Conservation (phyloP, 2,329 filamentous ascomycete genomes). For the Trichothecium roseum region DNA sequence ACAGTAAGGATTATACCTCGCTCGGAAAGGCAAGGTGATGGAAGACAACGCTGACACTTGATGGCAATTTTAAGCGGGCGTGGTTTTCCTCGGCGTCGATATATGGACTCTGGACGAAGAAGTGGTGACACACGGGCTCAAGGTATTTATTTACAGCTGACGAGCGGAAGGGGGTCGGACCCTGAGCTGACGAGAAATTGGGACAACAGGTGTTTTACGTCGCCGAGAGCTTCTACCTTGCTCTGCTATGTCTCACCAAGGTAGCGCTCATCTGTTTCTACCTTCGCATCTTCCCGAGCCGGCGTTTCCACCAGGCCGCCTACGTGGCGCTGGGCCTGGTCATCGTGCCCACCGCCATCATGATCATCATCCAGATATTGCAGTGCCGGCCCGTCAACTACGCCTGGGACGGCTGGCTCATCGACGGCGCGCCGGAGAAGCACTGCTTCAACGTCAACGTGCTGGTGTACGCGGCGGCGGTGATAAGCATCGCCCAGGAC, state of each 20-base stretch:
- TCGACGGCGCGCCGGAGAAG: slow-evolving; percentile 1
- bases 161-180: too few relatives aligned
- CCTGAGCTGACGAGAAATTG: background rate
- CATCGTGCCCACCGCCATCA: slow-evolving; percentile 20
- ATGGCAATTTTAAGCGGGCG: slow-evolving; percentile 9
- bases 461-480: slow-evolving; percentile 30
- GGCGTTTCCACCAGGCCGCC: slow-evolving; percentile 20
- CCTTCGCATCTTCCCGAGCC: slow-evolving; percentile 24
- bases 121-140: slow-evolving; percentile 17
- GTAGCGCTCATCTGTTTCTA: slow-evolving; percentile 27
- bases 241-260: slow-evolving; percentile 26
- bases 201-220: slow-evolving; percentile 19
- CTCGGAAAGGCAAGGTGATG: too few relatives aligned
- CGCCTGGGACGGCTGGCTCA: slow-evolving; percentile 17
- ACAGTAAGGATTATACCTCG: slow-evolving; percentile 12
- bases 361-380: slow-evolving; percentile 27
- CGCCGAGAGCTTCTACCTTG: slow-evolving; percentile 23
- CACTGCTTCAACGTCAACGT: slow-evolving; percentile 11
- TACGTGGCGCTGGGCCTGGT: slow-evolving; percentile 22
- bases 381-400: slow-evolving; percentile 28
- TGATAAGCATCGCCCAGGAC: slow-evolving; percentile 36
- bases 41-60: too few relatives aligned
- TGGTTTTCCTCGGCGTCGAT: slow-evolving; percentile 22
- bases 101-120: slow-evolving; percentile 22
- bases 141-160: slow-evolving; percentile 8